Evolutionary conservation across 2,329 filamentous ascomycete genomes (phyloP), one percentile per base, ranked within the genome.

Genomic region (Gaeumannomyces tritici): DNA sequence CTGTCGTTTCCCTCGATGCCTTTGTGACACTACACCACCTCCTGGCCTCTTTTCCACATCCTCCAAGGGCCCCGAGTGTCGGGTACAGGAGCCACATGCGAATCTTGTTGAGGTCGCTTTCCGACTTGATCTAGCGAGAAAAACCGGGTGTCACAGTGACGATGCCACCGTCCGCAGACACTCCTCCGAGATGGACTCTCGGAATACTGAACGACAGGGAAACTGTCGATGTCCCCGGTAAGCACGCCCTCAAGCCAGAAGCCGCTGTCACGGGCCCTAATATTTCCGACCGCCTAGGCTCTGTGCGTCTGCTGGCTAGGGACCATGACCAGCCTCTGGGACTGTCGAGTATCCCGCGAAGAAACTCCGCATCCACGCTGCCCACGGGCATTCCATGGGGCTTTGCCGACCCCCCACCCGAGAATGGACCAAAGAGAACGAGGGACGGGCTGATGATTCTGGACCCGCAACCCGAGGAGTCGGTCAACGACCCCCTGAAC

Each of bases 391-490:
- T 79, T 27, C 65, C 72, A 6, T 73, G 75, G 29, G 76, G 76
- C 33, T 66, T 68, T 5, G 71, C 75, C 13, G 62, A 65, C 4
- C 63, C 51, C 7, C 28, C 54, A 1, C 66, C 66, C 24, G 66
- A 73, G 59, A 73, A 73, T 21, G 78, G 77, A 57, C 29, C 47
- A 18, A 97, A 97, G 78, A 88, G 81, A 66, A 96, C 92, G 2
- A 76, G 82, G 47, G 89, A 96, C 72, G 92, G 92, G 21, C 83
- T 85, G 65, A 91, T 97, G 69, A 91, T 98, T 62, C 78, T 98
- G 18, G 89, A 96, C 0, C 93, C 93, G 0, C 93, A 98, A 72
- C 93, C 93, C 0, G 92, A 97, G 64, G 92, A 97, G 61, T 92
- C 90, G 0, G 79, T 82, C 61, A 97, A 98, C 67, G 93, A 98